These are phyloP conservation scores for Monilinia laxa DNA, from an alignment of 2,329 filamentous ascomycete genomes.

Conservation along the genomic window DNA sequence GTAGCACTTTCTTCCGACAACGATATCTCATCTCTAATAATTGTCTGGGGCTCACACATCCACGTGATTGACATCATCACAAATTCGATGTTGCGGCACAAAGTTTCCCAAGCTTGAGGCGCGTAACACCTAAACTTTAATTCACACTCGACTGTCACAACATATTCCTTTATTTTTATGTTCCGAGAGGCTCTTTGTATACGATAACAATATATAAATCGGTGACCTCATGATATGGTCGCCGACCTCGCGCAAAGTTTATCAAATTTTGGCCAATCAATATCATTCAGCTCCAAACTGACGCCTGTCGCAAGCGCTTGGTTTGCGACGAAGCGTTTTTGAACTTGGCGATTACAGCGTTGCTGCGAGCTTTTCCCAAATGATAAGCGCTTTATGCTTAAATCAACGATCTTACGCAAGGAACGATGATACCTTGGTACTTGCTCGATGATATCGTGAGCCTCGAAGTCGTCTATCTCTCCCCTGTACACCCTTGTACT, in stretches of 20 bases:
- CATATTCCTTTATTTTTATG: conserved; percentile 12
- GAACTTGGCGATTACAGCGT: not conserved
- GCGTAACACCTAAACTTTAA: conserved; percentile 18
- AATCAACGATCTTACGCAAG: conserved; percentile 10
- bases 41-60: not conserved
- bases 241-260: conserved; percentile 21
- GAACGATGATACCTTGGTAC: conserved; percentile 8
- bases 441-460: conserved; percentile 5
- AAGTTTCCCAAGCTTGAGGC: conserved; percentile 14
- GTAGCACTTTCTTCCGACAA: conserved; percentile 17
- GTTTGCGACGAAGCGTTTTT: not conserved
- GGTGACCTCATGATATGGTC: conserved; percentile 22
- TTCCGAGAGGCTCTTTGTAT: conserved; percentile 8
- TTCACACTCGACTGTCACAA: conserved; percentile 9
- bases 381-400: conserved; percentile 10
- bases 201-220: conserved; percentile 18
- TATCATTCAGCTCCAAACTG: conserved; percentile 6
- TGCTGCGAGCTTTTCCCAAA: not conserved
- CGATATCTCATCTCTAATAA: not conserved
- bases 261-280: conserved; percentile 24
- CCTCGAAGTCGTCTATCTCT: conserved; percentile 5
- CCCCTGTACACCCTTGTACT: conserved; percentile 17
- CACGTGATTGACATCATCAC: conserved; percentile 19
- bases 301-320: conserved; percentile 21
- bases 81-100: conserved; percentile 4